These are phyloP conservation scores for Mollisia scopiformis DNA, from an alignment of 2,329 filamentous ascomycete genomes.

Conservation along the genomic window DNA sequence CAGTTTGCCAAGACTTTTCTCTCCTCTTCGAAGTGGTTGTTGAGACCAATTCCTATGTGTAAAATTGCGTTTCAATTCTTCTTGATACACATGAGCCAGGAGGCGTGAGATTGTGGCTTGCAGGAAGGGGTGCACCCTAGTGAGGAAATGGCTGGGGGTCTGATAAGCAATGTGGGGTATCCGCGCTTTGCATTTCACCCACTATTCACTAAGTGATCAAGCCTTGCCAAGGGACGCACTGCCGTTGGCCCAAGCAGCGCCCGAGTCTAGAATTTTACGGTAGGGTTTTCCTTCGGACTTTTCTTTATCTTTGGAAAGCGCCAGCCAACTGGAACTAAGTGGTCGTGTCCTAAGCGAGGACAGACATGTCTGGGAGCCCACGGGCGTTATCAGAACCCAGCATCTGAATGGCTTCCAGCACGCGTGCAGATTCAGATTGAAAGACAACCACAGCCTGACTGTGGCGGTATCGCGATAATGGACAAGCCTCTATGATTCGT, in stretches of 20 bases:
- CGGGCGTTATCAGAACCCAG: background rate
- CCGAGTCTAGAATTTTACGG: too few species aligned
- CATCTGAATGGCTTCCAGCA: background rate
- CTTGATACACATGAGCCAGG: background rate
- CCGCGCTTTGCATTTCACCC: background rate
- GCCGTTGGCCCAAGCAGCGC: slow-evolving; percentile 2
- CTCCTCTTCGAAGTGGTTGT: background rate
- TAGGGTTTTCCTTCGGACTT: background rate
- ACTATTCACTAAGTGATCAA: background rate
- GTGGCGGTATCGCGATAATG: background rate
- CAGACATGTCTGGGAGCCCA: background rate
- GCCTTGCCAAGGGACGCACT: slow-evolving; percentile 3
- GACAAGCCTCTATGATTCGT: background rate
- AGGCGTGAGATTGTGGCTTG: background rate
- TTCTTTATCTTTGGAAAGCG: background rate
- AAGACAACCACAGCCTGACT: background rate
- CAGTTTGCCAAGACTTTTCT: background rate
- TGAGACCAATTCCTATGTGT: background rate
- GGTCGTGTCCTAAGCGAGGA: background rate
- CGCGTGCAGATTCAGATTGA: background rate
- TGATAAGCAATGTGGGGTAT: slow-evolving; percentile 7
- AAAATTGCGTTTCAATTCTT: background rate
- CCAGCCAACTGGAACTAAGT: background rate
- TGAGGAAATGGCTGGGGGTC: background rate
- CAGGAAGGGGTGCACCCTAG: background rate